phyloP scores from a whole-genome alignment of 129 eudicot genomes.

The Flaveria brownii region DNA sequence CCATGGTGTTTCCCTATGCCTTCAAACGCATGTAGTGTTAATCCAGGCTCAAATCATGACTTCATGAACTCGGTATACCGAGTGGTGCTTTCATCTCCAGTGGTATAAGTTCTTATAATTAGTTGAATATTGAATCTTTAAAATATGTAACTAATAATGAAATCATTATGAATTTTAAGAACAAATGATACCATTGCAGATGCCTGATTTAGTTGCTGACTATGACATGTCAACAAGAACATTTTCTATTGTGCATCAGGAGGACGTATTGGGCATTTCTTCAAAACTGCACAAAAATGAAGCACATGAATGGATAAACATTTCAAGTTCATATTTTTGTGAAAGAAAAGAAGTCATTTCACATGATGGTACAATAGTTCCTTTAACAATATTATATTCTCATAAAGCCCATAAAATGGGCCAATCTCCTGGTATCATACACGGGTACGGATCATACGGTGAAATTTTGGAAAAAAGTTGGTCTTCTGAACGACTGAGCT shows the following conservation, averaged over 20 bases:
- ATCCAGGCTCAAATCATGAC: slow-evolving; percentile 88
- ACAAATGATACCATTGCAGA: slow-evolving; percentile 38
- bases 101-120: slow-evolving; percentile 50
- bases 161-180: slow-evolving; percentile 7
- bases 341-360: slow-evolving; percentile 65
- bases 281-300: slow-evolving; percentile 29
- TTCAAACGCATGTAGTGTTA: slow-evolving; percentile 49
- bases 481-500: slow-evolving; percentile 74
- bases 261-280: slow-evolving; percentile 54
- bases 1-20: slow-evolving; percentile 96
- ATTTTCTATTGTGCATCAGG: slow-evolving; percentile 71
- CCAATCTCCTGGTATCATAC: slow-evolving; percentile 73
- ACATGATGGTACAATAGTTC: slow-evolving; percentile 64
- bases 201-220: slow-evolving; percentile 82
- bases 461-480: slow-evolving; percentile 78
- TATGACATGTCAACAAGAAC: slow-evolving; percentile 64
- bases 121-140: background rate
- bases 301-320: slow-evolving; percentile 43
- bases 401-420: slow-evolving; percentile 51
- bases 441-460: slow-evolving; percentile 91
- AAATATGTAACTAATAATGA: background rate
- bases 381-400: slow-evolving; percentile 76
- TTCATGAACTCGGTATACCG: slow-evolving; percentile 66
- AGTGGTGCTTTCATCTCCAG: slow-evolving; percentile 87
- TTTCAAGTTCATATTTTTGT: slow-evolving; percentile 57